Evolutionary conservation across 2,329 filamentous ascomycete genomes (phyloP), one percentile per base, ranked within the genome.

Genomic region (Ascochyta koolunga): DNA sequence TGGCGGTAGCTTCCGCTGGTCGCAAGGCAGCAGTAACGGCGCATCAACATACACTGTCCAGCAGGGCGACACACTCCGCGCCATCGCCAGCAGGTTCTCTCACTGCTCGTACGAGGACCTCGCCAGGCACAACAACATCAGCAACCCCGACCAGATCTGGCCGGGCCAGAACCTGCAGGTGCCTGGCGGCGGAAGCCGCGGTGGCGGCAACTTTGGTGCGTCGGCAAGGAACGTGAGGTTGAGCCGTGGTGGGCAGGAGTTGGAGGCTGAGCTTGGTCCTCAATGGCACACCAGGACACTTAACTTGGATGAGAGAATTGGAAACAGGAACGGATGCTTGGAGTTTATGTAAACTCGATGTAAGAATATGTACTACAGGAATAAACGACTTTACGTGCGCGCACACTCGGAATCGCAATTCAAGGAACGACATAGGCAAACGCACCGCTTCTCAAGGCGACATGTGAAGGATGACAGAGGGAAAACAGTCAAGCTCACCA

Each of bases 61-160:
- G 45, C 58, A 52, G 32, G 67, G 67, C 37, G 67, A 69, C 18
- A 68, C 67, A 11, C 57, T 69, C 2, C 67, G 66, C 9, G 60
- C 66, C 42, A 68, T 69, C 33, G 67, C 67, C 0, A 49, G 42
- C 2, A 56, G 67, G 13, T 62, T 61, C 53, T 56, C 42, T 7
- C 60, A 68, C 45, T 69, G 67, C 58, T 59, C 61, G 1, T 68
- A 57, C n/a, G 63, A 69, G 5, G 63, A 68, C 0, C 49, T 69
- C 3, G 61, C 66, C 1, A 51, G 63, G 3, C 63, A 68, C 45
- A 69, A 69, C 47, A 62, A 64, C 29, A 67, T 69, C 18, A 46
- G 43, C 29, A 69, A 69, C 16, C 49, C 65, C 0, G 67, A 69
- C 22, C 59, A 66, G 58, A 68, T 69, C 18, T 69, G 66, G 52